Evolutionary conservation across 163 green algal species (phyloP).

Genomic region (Coccomyxa subellipsoidea): DNA sequence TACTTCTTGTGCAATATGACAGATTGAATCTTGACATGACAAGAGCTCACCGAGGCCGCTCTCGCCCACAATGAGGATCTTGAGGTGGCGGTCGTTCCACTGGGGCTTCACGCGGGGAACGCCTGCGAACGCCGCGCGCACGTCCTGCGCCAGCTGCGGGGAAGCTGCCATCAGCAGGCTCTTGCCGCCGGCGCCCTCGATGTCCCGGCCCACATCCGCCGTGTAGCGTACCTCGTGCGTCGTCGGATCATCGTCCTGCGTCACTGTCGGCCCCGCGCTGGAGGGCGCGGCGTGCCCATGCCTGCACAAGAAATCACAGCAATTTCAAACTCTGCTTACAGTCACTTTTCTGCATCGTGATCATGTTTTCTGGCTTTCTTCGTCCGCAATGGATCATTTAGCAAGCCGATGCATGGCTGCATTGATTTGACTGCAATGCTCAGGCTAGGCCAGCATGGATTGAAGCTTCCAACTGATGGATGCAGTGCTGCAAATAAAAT

Average conservation of each 20-base stretch:
- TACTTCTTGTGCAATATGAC: background rate
- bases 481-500: too few relatives aligned
- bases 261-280: background rate
- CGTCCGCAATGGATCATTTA: too few relatives aligned
- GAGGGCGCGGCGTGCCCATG: background rate
- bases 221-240: constrained; percentile 7
- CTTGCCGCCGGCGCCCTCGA: background rate
- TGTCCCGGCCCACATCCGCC: background rate
- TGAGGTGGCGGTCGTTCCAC: constrained; percentile 54
- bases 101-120: constrained; percentile 40
- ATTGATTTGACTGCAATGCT: too few relatives aligned
- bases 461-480: too few relatives aligned
- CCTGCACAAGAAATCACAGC: background rate
- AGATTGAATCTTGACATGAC: background rate
- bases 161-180: background rate
- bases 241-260: background rate
- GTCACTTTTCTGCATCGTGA: too few relatives aligned
- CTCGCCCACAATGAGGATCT: constrained; percentile 57
- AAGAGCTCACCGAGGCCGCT: constrained; percentile 16
- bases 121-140: constrained; percentile 34
- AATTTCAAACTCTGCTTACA: background rate
- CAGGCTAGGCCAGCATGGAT: too few relatives aligned
- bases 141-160: constrained; percentile 17
- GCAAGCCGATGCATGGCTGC: too few relatives aligned
- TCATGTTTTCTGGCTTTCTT: too few relatives aligned